Base-by-base conservation (phyloP, 202 grass and related monocot species). In the Carex sylvatica region DNA sequence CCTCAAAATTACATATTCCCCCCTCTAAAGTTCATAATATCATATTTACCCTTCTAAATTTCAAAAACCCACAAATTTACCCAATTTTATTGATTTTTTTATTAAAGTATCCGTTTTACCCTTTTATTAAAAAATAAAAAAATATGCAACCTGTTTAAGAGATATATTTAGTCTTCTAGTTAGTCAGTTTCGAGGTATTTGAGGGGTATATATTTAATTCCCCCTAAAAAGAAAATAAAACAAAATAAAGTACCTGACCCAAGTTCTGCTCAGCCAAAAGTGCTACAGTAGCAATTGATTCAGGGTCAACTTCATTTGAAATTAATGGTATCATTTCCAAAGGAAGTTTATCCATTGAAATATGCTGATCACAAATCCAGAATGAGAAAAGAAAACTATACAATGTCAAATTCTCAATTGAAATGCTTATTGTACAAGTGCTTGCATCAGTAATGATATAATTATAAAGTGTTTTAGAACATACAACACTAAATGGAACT, bases 221-320 rank as follows among this genome's bases (percentile, higher is more conserved):
- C 38, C 38, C 38, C 6, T 1, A 7, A 7, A 40, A 40, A 40
- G 1, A 6, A 40, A 40, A 35, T 3, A 33, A 33, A 33, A 28
- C 42, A 74, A 40, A 89, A 82, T 53, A 51, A 63, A 56, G 12
- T 86, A 94, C 94, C 54, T 70, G 63, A 86, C 78, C 88, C 56
- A 87, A 18, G 38, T 90, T 80, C 62, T 87, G 69, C 87, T 97
- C 89, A 69, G 87, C 90, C 83, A 92, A 78, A 83, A 97, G 90
- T 84, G 93, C 88, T 73, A 85, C 62, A 28, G 83, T 87, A 38
- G 89, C 19, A 69, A 82, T 74, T 83, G 91, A 64, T 38, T 88
- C 71, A 70, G 82, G 80, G 24, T 44, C 88, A 15, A 89, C 62
- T 35, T 68, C 80, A 87, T 74, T 54, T 19, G 79, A 80, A 24